Base-by-base conservation (phyloP, 2,329 filamentous ascomycete genomes). In the Rosellinia necatrix region DNA sequence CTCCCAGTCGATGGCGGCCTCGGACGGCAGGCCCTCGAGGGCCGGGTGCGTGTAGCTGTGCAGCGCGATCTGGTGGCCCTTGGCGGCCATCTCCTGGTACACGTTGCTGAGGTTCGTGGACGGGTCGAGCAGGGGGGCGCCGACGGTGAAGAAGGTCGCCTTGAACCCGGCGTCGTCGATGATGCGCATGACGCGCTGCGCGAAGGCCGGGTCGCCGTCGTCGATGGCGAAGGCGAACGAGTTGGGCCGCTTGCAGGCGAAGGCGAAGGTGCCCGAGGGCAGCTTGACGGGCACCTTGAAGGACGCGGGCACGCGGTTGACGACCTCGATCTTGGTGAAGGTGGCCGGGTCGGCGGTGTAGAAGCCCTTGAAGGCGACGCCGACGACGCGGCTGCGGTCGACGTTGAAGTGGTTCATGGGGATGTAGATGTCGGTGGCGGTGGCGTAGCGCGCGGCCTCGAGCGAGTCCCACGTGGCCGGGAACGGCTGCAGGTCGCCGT, bases 201-300 rank as follows among this genome's bases (percentile, higher is more conserved):
- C 85, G 53, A 81, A 78, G 29, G 73, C 66, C 42, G 86, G 86
- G 47, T 81, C 76, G 19, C 86, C 87, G 68, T 90, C 87, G 67
- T 89, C 87, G 60, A 90, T 89, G 46, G 86, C 86, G 69, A 90
- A 89, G 1, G 87, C 87, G 68, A 90, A 89, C 0, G 82, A 85
- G 72, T 88, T 87, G 42, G 86, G 85, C 15, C 85, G 79, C 62
- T 81, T 86, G 76, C 87, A 89, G 6, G 80, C 76, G 64, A 88
- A 83, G 41, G 86, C 74, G 29, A 89, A 75, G 17, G 77, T 78
- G 6, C 86, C 86, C 1, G 79, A 85, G 0, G 84, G 79, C 25
- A 86, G 72, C 71, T 89, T 89, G 53, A 73, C 71, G 1, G 85
- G 85, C 7, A 87, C 74, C 25, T 68, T 74, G 58, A 81, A 79